Percentiles rank a stretch among this genome's conserved stretches.
Evolutionary conservation across 345 rosid species (phyloP).

Genomic region (Hevea brasiliensis): DNA sequence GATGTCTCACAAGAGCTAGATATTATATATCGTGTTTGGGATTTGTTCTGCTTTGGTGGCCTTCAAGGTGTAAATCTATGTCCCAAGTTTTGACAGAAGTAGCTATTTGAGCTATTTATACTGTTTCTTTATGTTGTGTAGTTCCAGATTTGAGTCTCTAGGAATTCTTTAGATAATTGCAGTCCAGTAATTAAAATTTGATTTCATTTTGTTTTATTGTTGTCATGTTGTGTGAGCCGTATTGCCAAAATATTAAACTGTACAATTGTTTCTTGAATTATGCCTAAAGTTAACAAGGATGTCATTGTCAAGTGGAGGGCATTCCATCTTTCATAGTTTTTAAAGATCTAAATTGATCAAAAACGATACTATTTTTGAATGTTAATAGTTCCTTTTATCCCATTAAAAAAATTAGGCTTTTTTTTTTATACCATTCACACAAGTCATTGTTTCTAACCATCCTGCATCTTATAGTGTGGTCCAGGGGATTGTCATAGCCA

Average conservation of each 20-base stretch:
- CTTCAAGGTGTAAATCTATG: constrained; percentile 17
- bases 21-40: too few species aligned
- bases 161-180: too few species aligned
- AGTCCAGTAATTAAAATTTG: too few species aligned
- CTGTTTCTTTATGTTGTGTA: background rate
- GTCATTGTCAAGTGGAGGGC: background rate
- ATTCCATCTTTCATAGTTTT: background rate
- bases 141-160: background rate
- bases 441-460: background rate
- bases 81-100: background rate
- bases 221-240: background rate
- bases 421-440: background rate
- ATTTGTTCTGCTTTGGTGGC: background rate
- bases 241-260: background rate
- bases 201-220: background rate
- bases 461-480: constrained; percentile 4
- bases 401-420: too few species aligned
- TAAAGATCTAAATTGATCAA: background rate
- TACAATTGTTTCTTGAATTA: background rate
- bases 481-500: constrained; percentile 12
- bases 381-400: background rate
- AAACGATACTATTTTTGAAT: background rate
- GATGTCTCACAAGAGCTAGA: too few species aligned
- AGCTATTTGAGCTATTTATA: background rate
- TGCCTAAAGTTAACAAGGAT: background rate